These are phyloP conservation scores for Salix dunnii DNA, from an alignment of 345 rosid genomes.

Conservation along the genomic window DNA sequence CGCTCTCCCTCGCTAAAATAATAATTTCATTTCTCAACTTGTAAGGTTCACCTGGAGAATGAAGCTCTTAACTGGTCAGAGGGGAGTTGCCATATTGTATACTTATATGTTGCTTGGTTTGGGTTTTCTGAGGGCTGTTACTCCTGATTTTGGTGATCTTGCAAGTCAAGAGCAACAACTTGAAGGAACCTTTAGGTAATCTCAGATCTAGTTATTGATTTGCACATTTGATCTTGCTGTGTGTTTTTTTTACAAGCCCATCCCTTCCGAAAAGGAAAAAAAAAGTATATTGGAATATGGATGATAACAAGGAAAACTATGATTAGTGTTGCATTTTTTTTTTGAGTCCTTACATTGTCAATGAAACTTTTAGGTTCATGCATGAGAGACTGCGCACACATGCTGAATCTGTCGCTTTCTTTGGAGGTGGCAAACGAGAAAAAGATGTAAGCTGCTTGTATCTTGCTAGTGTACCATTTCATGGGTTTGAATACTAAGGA, in stretches of 20 bases:
- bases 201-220: conserved; percentile 9
- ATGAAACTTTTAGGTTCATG: conserved; percentile 70
- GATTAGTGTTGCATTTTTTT: conserved; percentile 16
- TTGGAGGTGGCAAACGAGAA: conserved; percentile 99
- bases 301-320: background rate
- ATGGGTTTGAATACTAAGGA: background rate
- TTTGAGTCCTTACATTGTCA: conserved; percentile 13
- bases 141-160: conserved; percentile 95
- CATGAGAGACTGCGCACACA: conserved; percentile 94
- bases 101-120: conserved; percentile 92
- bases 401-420: conserved; percentile 99
- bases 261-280: background rate
- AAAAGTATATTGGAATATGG: background rate
- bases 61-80: conserved; percentile 88
- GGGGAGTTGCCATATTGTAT: conserved; percentile 93
- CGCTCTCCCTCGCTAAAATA: background rate
- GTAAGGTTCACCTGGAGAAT: conserved; percentile 99
- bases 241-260: background rate
- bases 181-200: conserved; percentile 93
- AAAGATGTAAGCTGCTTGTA: conserved; percentile 69
- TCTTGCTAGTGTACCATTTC: background rate
- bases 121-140: conserved; percentile 80
- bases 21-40: background rate
- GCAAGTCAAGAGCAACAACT: conserved; percentile 79
- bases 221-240: conserved; percentile 4